Evolutionary conservation across 768 basidiomycete genomes (phyloP), one percentile per base, ranked within the genome.

Genomic region (Boletales sp.): DNA sequence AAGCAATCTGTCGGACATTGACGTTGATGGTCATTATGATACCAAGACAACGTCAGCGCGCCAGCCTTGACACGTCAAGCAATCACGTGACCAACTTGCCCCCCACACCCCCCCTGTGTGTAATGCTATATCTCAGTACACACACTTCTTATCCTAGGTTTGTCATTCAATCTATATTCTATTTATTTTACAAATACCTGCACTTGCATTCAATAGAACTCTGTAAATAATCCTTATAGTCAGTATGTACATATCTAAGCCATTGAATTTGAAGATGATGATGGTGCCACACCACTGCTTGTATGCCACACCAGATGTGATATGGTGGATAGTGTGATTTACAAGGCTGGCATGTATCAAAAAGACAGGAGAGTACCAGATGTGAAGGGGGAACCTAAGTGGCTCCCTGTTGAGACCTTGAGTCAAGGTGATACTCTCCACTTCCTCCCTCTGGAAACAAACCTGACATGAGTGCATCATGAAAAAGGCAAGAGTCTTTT

Each of bases 401-500:
- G 84, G 82, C 51, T 93, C 89, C 39, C 84, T 83, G 56, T 90
- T 91, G 27, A 93, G 73, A 2, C 90, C 90, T 62, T 89, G 87
- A 0, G 87, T 90, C 44, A 93, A 67, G 45, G 91, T 82, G 52
- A 91, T 81, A 52, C 77, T 81, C 50, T 82, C 78, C 1, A 79
- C 66, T 32, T 77, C 78, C 77, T 27, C n/a, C n/a, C n/a, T 83
- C 82, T 8, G 77, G 62, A 60, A 91, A 90, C 61, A 81, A 76
- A 0, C 72, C 66, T 49, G 77, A 75, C 17, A 90, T 75, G 27
- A 87, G 67, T 8, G 89, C n/a, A n/a, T n/a, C n/a, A n/a, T n/a
- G n/a, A n/a, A n/a, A n/a, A n/a, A n/a, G n/a, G n/a, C n/a, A n/a
- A n/a, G n/a, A n/a, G n/a, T n/a, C n/a, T n/a, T n/a, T n/a, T n/a